A percentile compares a stretch with the other conserved stretches of the same genome.
phyloP scores from a whole-genome alignment of 2,329 filamentous ascomycete genomes.

The Talaromyces sp. region DNA sequence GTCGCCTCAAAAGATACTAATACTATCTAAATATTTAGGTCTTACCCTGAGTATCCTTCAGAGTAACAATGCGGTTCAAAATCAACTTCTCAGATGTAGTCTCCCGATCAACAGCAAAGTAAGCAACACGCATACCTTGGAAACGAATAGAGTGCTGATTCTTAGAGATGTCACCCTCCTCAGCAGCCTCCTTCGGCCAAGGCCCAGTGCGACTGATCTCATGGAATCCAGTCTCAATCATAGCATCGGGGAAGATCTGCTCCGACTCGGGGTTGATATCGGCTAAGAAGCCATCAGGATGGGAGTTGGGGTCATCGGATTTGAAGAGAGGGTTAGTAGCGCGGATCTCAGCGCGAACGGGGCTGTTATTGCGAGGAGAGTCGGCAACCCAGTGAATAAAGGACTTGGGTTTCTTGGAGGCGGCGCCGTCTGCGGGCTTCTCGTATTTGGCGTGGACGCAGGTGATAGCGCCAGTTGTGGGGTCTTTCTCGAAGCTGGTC shows the following conservation, averaged over 20 bases:
- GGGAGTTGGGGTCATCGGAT: slow-evolving; percentile 76
- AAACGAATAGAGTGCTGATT: slow-evolving; percentile 80
- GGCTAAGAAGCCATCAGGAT: slow-evolving; percentile 77
- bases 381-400: slow-evolving; percentile 87
- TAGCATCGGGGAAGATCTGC: slow-evolving; percentile 72
- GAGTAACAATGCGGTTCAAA: slow-evolving; percentile 85
- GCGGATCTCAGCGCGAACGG: slow-evolving; percentile 70
- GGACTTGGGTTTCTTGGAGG: slow-evolving; percentile 68
- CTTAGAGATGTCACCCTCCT: slow-evolving; percentile 27
- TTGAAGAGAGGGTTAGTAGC: slow-evolving; percentile 85
- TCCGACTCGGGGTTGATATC: slow-evolving; percentile 86
- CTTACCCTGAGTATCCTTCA: slow-evolving; percentile 68
- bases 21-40: slow-evolving; percentile 11
- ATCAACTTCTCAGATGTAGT: slow-evolving; percentile 78
- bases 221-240: slow-evolving; percentile 81
- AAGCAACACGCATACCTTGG: slow-evolving; percentile 83
- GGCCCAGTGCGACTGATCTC: slow-evolving; percentile 74
- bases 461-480: slow-evolving; percentile 64
- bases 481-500: slow-evolving; percentile 68
- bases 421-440: slow-evolving; percentile 66
- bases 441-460: slow-evolving; percentile 70
- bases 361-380: slow-evolving; percentile 62
- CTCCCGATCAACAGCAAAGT: slow-evolving; percentile 68
- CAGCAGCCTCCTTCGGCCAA: slow-evolving; percentile 74
- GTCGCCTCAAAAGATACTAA: neutral